Conservation (phyloP, 2,329 filamentous ascomycete genomes). For the Fusarium fracticaudum region DNA sequence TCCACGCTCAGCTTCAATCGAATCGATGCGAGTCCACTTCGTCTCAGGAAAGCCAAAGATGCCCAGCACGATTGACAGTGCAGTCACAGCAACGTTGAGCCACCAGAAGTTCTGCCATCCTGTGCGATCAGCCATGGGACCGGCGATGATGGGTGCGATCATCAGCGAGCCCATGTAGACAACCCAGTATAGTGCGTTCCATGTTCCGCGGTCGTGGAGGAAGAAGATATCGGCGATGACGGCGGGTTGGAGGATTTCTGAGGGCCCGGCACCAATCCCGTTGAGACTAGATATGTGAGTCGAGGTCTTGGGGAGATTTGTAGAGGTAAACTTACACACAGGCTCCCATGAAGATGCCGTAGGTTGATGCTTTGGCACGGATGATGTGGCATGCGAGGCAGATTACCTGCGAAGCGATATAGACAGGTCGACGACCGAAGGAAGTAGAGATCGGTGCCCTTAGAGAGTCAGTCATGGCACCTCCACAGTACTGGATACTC, state of each 20-base stretch:
- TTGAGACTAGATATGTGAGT: neutral
- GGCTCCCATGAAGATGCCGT: neutral
- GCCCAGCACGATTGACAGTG: neutral
- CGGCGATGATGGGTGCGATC: neutral
- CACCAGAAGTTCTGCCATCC: slow-evolving; percentile 14
- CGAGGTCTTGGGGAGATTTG: rapidly evolving
- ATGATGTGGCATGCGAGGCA: neutral
- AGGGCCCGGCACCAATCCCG: slow-evolving; percentile 21
- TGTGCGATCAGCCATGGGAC: neutral
- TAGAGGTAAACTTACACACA: neutral
- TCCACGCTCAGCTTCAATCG: neutral
- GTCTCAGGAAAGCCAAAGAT: slow-evolving; percentile 3
- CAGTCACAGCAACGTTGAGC: neutral
- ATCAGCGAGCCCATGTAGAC: slow-evolving; percentile 19
- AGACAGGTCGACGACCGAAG: neutral
- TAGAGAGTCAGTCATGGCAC: rapidly evolving
- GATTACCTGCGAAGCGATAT: neutral
- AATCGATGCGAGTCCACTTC: neutral
- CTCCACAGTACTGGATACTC: rapidly evolving
- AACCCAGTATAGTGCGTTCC: slow-evolving; percentile 32
- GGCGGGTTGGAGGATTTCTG: slow-evolving; percentile 22
- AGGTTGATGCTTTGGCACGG: neutral
- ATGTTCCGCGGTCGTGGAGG: slow-evolving; percentile 29
- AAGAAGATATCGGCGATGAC: slow-evolving; percentile 34
- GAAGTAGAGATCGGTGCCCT: slow-evolving; percentile 1